phyloP scores from a whole-genome alignment of 129 eudicot species.

The Escallonia herrerae region DNA sequence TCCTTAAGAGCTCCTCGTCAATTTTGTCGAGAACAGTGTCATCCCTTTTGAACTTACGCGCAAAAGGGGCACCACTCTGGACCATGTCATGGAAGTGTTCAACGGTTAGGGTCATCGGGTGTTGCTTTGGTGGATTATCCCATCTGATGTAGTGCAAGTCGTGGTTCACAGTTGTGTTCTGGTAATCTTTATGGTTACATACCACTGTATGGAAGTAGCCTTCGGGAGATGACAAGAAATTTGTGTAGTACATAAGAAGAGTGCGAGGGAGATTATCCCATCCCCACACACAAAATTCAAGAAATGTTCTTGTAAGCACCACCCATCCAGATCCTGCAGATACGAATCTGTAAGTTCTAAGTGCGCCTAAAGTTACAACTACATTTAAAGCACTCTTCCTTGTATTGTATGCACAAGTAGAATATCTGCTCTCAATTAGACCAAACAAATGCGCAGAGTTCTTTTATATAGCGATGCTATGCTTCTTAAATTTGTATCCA shows the following conservation, averaged over 20 bases:
- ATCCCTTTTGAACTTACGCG: conserved; percentile 43
- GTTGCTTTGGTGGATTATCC: conserved; percentile 78
- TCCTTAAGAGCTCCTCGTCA: conserved; percentile 51
- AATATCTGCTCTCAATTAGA: too few species aligned
- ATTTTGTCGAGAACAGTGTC: conserved; percentile 76
- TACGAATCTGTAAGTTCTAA: background rate
- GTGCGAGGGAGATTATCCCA: conserved; percentile 99
- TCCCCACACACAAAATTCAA: conserved; percentile 92
- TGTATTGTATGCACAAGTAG: too few species aligned
- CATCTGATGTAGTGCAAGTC: conserved; percentile 78
- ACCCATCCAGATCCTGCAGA: conserved; percentile 84
- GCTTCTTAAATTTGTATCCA: too few species aligned
- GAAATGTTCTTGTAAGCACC: conserved; percentile 77
- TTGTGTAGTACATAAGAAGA: conserved; percentile 93
- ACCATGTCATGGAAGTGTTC: conserved; percentile 64
- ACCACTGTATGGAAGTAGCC: conserved; percentile 91
- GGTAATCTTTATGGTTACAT: conserved; percentile 89
- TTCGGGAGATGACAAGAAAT: conserved; percentile 72
- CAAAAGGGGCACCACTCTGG: conserved; percentile 85
- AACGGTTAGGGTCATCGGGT: conserved; percentile 51
- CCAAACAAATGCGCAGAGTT: too few species aligned
- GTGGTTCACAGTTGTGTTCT: conserved; percentile 91
- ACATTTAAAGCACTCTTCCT: background rate
- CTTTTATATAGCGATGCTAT: too few species aligned
- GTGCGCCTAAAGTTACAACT: background rate